phyloP scores from a whole-genome alignment of 805 yeast species.

The Lipomyces sp. region DNA sequence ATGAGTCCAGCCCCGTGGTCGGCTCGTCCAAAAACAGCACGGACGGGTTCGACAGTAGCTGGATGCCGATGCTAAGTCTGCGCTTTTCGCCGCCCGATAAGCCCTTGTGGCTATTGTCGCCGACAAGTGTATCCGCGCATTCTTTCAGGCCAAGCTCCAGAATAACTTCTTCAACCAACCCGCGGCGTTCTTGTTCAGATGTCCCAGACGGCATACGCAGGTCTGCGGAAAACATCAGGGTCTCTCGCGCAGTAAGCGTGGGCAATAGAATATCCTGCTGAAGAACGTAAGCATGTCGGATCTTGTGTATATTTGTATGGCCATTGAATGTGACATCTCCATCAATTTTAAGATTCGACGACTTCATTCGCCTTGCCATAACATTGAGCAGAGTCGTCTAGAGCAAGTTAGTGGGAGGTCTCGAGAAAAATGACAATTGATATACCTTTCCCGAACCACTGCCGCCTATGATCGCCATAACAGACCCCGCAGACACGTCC shows the following conservation, averaged over 20 bases:
- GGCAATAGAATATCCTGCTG: constrained; percentile 75
- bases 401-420: neutral
- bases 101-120: constrained; percentile 52
- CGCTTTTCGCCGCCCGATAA: constrained; percentile 85
- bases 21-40: constrained; percentile 81
- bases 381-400: constrained; percentile 66
- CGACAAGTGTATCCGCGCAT: constrained; percentile 58
- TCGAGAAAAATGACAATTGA: neutral
- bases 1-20: constrained; percentile 81
- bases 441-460: constrained; percentile 72
- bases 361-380: constrained; percentile 36
- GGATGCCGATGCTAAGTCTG: constrained; percentile 73
- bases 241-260: constrained; percentile 68
- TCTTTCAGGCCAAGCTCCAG: constrained; percentile 63
- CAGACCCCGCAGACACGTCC: constrained; percentile 55
- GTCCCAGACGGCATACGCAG: constrained; percentile 55
- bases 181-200: constrained; percentile 43
- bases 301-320: constrained; percentile 31
- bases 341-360: constrained; percentile 25
- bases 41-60: constrained; percentile 71
- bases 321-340: constrained; percentile 36
- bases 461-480: constrained; percentile 82
- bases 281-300: constrained; percentile 60
- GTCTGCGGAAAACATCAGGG: constrained; percentile 67
- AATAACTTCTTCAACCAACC: constrained; percentile 58